Base-by-base conservation (phyloP, 768 basidiomycete genomes). In the Crepidotus variabilis region DNA sequence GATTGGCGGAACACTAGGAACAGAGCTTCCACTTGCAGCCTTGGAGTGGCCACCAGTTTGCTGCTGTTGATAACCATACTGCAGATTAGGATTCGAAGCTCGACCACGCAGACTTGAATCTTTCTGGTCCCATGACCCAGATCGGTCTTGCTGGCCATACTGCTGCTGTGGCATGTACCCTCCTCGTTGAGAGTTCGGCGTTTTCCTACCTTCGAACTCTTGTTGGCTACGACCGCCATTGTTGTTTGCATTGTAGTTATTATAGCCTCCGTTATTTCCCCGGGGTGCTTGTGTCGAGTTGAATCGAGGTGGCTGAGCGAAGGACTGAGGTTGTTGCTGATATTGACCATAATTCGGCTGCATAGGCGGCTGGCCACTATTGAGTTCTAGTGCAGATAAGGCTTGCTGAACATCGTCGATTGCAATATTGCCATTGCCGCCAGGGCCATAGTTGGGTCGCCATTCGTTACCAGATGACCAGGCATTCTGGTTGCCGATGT, bases 351-450 rank as follows among this genome's bases (percentile, higher is more conserved):
- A 65, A 36, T 52, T 56, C 59, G 55, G 56, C 16, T 55, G 51
- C 22, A 61, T 58, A 8, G 59, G 61, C 21, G 51, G 54, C 56
- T 65, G 63, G 55, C 70, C 73, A 57, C 73, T 75, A 5, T 76
- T 70, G 28, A 92, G 72, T 62, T 92, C 90, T 54, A 93, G 75
- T 33, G 80, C 72, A 14, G 87, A 85, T 22, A 92, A 73, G 16
- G 88, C 91, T 43, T 85, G 83, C 61, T 87, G 82, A 14, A 92
- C 85, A 54, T 93, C 90, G 60, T 92, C 91, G 56, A 92, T 81
- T 47, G 75, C 74, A 10, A 69, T 55, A 52, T 70, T 72, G 58
- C 60, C 62, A 54, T 58, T 61, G 63, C 75, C 46, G 60, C 52
- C 46, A 61, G 66, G 28, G 47, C 57, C 70, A 61, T 58, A 69